Evolutionary conservation across 2,329 filamentous ascomycete species (phyloP).

Genomic region (Colletotrichum endophyticum): DNA sequence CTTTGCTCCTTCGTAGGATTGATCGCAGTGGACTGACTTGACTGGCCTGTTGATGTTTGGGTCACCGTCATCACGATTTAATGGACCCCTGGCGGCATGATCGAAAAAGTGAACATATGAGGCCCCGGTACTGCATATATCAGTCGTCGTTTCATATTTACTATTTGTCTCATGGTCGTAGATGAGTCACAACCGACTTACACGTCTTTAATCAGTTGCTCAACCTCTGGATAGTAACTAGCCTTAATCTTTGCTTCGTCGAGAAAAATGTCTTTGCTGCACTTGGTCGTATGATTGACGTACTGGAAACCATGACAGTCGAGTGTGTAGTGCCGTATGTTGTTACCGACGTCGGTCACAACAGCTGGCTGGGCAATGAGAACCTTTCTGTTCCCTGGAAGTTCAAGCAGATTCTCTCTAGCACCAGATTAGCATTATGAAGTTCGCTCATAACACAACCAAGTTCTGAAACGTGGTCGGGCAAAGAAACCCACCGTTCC

Average conservation of each 20-base stretch:
- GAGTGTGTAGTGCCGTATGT: conserved; percentile 67
- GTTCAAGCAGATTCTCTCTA: not conserved
- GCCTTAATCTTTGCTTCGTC: conserved; percentile 51
- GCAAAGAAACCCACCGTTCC: not conserved
- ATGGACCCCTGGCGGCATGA: not conserved
- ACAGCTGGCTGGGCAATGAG: not conserved
- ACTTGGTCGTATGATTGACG: conserved; percentile 51
- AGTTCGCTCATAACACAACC: not conserved
- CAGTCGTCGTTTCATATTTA: not conserved
- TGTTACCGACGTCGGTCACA: conserved; percentile 60
- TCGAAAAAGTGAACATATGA: not conserved
- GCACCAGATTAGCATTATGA: not conserved
- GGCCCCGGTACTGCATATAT: conserved; percentile 26
- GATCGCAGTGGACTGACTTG: conserved; percentile 56
- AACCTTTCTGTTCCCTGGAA: not conserved
- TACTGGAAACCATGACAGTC: conserved; percentile 61
- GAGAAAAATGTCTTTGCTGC: conserved; percentile 55
- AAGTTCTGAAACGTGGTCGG: not conserved
- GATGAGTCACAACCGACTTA: not conserved
- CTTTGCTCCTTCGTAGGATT: conserved; percentile 51
- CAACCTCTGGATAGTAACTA: conserved; percentile 39
- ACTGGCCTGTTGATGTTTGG: conserved; percentile 50
- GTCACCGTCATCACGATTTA: conserved; percentile 65
- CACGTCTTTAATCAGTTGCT: conserved; percentile 12
- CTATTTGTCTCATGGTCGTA: not conserved